Conservation (phyloP, 805 yeast genomes). For the Starmerella ratchasimensis region DNA sequence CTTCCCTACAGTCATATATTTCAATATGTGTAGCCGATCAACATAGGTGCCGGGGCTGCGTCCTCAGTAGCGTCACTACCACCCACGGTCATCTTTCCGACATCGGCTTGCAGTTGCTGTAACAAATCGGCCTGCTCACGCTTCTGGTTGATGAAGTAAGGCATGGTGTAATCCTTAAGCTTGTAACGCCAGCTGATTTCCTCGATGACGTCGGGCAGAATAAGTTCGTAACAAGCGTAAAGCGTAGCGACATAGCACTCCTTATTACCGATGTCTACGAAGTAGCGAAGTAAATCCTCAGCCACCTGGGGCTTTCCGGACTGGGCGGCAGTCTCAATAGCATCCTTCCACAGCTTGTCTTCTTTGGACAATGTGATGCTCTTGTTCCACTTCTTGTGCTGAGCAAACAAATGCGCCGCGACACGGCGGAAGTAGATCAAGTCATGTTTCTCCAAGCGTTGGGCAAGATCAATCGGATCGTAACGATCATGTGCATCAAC, state of each 20-base stretch:
- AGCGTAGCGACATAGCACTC: constrained; percentile 87
- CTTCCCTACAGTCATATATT: too few species aligned
- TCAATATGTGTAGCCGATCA: constrained; percentile 35
- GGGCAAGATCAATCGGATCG: constrained; percentile 84
- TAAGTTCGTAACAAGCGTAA: constrained; percentile 68
- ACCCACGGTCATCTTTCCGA: constrained; percentile 48
- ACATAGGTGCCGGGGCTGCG: constrained; percentile 50
- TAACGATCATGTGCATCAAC: constrained; percentile 84
- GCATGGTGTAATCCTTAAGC: constrained; percentile 74
- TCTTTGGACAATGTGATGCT: constrained; percentile 76
- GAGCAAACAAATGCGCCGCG: constrained; percentile 85
- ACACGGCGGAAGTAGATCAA: constrained; percentile 89
- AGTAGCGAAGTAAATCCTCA: constrained; percentile 75
- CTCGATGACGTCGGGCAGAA: constrained; percentile 68
- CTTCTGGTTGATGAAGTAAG: constrained; percentile 73
- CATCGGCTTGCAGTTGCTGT: constrained; percentile 55
- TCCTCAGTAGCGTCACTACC: constrained; percentile 34
- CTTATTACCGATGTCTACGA: constrained; percentile 92
- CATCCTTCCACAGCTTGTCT: constrained; percentile 90
- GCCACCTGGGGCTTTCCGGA: constrained; percentile 71
- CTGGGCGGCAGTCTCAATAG: constrained; percentile 78
- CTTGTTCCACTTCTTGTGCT: constrained; percentile 86
- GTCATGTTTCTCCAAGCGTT: constrained; percentile 81
- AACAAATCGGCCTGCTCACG: constrained; percentile 62
- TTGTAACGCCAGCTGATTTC: constrained; percentile 86